Base-by-base conservation (phyloP, 1,139 yeast species). In the Debaryomycetaceae sp. region DNA sequence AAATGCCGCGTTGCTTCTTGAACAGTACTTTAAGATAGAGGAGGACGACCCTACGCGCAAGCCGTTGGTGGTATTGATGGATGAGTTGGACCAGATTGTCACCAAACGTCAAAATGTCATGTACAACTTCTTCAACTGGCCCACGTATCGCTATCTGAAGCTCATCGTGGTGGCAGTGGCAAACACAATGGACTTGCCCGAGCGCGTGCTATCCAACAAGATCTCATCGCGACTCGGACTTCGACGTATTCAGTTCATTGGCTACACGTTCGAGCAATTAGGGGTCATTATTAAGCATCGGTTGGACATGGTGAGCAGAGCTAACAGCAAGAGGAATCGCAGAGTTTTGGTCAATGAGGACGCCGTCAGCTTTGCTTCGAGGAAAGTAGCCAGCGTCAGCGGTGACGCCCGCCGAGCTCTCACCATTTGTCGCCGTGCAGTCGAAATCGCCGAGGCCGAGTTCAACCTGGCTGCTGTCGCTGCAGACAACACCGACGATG, bases 71-170 rank as follows among this genome's bases (percentile, higher is more conserved):
- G 86, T 91, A 0, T 61, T 91, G 34, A 66, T 91, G 60, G 99
- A 91, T 56, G 99, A 91, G 53, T 64, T 91, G 39, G 99, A 91
- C 55, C 96, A 91, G 49, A 67, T 93, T 35, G 91, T 89, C 11
- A 81, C 91, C 3, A 83, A 78, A 40, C 81, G 79, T 38, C 96
- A 88, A 51, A 78, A 80, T 31, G 93, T 91, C 28, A 81, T 91
- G 83, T 93, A 91, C 60, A 93, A 91, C 51, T 86, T 93, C 48
- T 88, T 91, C 68, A 89, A 93, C 56, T 91, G 99, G 99, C 96
- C 98, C 4, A 79, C 95, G 0, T 78, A 84, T 45, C 64, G 74
- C 10, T 67, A 79, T 42, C 88, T 97, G 3, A 82, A 81, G 46
- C 64, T 91, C 30, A 76, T 91, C 35, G 95, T 93, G 2, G 70